phyloP scores from a whole-genome alignment of 164 flowering plant genomes.

The Malania oleifera region DNA sequence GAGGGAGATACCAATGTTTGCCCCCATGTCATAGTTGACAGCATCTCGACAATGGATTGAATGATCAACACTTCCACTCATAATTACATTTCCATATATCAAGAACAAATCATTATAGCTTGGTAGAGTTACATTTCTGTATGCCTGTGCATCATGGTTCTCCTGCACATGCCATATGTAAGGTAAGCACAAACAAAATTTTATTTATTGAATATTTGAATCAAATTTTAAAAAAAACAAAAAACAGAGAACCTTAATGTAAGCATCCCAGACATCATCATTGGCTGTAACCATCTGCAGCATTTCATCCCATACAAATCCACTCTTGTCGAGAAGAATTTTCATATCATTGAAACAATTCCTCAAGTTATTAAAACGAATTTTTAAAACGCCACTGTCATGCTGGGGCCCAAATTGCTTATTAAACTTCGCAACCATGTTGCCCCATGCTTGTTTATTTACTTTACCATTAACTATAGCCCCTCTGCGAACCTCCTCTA shows the following conservation, averaged over 20 bases:
- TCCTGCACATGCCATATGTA: conserved; percentile 17
- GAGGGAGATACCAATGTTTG: conserved; percentile 7
- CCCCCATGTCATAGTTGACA: conserved; percentile 1
- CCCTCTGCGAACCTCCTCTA: conserved; percentile 27
- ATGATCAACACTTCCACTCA: not conserved
- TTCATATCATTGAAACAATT: conserved; percentile 22
- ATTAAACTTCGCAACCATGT: conserved; percentile 10
- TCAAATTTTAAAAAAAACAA: no score
- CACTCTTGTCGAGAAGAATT: conserved; percentile 18
- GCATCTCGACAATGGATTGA: conserved; percentile 4
- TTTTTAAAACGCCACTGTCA: conserved; percentile 21
- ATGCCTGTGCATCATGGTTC: conserved; percentile 19
- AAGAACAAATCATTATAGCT: conserved; percentile 24
- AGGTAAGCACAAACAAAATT: not conserved
- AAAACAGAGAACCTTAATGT: conserved; percentile 36
- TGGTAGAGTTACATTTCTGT: conserved; percentile 20
- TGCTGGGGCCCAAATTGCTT: conserved; percentile 21
- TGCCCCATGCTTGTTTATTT: not conserved
- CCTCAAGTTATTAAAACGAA: conserved; percentile 22
- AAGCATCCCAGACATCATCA: conserved; percentile 23
- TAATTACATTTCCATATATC: conserved; percentile 19
- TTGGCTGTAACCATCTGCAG: conserved; percentile 24
- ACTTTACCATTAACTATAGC: not conserved
- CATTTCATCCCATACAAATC: conserved; percentile 24
- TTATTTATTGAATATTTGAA: no score